Evolutionary conservation across 2,329 filamentous ascomycete genomes (phyloP), one percentile per base, ranked within the genome.

Genomic region (Shiraia sp.): DNA sequence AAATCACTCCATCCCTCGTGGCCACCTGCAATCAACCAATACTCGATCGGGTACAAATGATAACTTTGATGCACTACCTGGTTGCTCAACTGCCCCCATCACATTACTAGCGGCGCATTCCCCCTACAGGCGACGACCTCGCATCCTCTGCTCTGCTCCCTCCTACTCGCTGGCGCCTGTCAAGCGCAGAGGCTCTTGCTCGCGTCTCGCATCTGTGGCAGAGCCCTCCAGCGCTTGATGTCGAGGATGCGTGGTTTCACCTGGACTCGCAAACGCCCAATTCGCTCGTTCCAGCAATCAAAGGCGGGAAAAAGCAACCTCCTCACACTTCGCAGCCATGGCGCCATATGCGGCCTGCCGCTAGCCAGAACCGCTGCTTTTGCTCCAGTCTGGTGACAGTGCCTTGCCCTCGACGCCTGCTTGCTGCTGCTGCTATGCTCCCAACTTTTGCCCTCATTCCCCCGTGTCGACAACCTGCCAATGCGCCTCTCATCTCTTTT

Each of bases 151-250:
- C 24, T 26, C 7, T 12, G 8, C 24, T 26, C 8, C 24, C 24
- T 7, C 24, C 24, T 8, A 7, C 12, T 26, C 12, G 12, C 7
- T 12, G 8, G 12, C 24, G 12, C 10, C 3, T 10, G 25, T 13
- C 25, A 10, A 13, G 10, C 13, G 25, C 25, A 10, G 1, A 3
- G 13, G 25, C 25, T 32, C 30, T 33, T 31, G 26, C 14, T 23
- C 25, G 15, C 47, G 47, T 50, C 47, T 50, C 43, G 47, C 37
- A 44, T 50, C 22, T 47, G 47, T 42, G 36, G 36, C 47, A 50
- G 15, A 9, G 10, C 27, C 6, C n/a, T 13, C 10, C 27, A 30
- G 27, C 27, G 27, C 27, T 30, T 13, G 27, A 30, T 13, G n/a
- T 30, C 27, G 27, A 30, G n/a, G 27, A 13, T 13, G 8, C 9